Evolutionary conservation across 768 basidiomycete genomes (phyloP).

Genomic region (Tylopilus felleus): DNA sequence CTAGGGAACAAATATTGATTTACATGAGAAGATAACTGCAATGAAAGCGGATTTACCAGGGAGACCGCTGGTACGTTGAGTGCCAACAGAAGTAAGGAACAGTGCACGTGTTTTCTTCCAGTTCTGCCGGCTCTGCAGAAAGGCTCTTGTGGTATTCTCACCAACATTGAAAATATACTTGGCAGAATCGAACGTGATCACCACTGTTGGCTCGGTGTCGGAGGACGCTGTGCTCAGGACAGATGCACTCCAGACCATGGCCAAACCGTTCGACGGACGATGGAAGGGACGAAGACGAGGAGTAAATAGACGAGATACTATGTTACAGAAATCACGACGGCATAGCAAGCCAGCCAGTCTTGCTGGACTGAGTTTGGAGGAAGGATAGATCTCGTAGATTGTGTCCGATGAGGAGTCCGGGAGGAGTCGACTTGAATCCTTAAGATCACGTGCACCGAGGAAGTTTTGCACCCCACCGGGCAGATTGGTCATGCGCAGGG

Average conservation of each 20-base stretch:
- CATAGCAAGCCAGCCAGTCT: slow-evolving; percentile 30
- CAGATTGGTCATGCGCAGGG: too few relatives aligned
- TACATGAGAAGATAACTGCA: not conserved
- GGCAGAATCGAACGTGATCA: slow-evolving; percentile 70
- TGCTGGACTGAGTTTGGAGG: not conserved
- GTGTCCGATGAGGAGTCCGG: too few relatives aligned
- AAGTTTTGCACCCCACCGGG: too few relatives aligned
- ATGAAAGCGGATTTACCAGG: slow-evolving; percentile 49
- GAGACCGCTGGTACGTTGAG: slow-evolving; percentile 66
- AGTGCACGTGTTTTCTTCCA: slow-evolving; percentile 66
- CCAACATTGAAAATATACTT: slow-evolving; percentile 89
- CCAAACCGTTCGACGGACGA: slow-evolving; percentile 8
- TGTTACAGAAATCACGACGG: slow-evolving; percentile 21
- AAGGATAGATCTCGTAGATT: too few relatives aligned
- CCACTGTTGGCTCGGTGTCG: slow-evolving; percentile 79
- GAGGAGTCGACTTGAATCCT: too few relatives aligned
- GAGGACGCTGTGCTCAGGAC: slow-evolving; percentile 57
- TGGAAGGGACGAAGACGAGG: slow-evolving; percentile 15
- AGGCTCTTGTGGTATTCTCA: slow-evolving; percentile 75
- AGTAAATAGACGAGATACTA: slow-evolving; percentile 16
- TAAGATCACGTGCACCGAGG: too few relatives aligned
- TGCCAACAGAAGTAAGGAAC: slow-evolving; percentile 67
- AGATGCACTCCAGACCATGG: slow-evolving; percentile 62
- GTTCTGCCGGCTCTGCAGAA: slow-evolving; percentile 61
- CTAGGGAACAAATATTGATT: slow-evolving; percentile 33